phyloP scores from a whole-genome alignment of 2,329 filamentous ascomycete species.

The Gaeumannomyces sp. region DNA sequence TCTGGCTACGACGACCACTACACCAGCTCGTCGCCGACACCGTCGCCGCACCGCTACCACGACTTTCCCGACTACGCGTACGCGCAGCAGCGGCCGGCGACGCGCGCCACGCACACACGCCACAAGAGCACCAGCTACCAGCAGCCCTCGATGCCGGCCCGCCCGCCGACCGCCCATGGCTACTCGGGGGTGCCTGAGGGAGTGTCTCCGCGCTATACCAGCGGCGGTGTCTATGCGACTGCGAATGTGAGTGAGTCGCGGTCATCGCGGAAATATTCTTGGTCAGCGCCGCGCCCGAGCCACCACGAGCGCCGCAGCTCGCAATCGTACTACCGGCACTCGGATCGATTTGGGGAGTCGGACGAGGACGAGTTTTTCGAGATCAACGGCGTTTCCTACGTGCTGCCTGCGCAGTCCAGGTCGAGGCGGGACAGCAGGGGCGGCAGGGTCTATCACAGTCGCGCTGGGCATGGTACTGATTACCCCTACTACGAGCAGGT shows the following conservation, averaged over 20 bases:
- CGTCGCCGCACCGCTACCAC: constrained; percentile 48
- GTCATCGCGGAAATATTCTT: constrained; percentile 42
- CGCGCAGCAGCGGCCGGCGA: constrained; percentile 47
- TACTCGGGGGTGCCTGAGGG: not conserved
- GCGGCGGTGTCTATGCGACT: constrained; percentile 57
- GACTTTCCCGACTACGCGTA: constrained; percentile 20
- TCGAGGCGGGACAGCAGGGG: constrained; percentile 28
- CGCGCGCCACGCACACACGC: constrained; percentile 41
- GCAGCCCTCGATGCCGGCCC: constrained; percentile 31
- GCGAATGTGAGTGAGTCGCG: constrained; percentile 57
- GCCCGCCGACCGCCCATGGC: constrained; percentile 33
- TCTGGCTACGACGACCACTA: constrained; percentile 47
- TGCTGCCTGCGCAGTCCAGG: constrained; percentile 46
- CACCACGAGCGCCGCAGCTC: constrained; percentile 48
- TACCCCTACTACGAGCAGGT: constrained; percentile 42
- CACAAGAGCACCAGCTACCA: constrained; percentile 34
- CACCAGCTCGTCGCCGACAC: constrained; percentile 49
- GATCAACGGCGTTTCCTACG: constrained; percentile 45
- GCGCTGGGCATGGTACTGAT: constrained; percentile 47
- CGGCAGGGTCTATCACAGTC: constrained; percentile 5
- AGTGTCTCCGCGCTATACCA: constrained; percentile 55
- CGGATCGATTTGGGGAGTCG: constrained; percentile 54
- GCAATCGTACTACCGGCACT: constrained; percentile 53
- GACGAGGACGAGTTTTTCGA: constrained; percentile 58
- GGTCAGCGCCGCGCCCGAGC: constrained; percentile 37